Evolutionary conservation across 2,329 filamentous ascomycete species (phyloP), one percentile per base, ranked within the genome.

Genomic region (Fusarium hostae): DNA sequence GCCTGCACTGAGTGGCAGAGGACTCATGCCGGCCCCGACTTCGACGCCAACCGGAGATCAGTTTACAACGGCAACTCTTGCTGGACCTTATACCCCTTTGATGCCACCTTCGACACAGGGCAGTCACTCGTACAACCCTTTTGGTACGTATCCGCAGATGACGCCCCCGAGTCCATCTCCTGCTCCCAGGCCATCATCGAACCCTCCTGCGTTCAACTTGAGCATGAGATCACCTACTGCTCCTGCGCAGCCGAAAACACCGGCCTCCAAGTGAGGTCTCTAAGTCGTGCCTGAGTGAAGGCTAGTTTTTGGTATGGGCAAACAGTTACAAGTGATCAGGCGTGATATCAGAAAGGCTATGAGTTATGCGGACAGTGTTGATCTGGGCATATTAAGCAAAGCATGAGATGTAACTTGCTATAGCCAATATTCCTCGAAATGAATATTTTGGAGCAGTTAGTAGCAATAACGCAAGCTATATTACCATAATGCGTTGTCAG

Each of bases 121-220:
- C 6, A 39, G 12, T 20, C 35, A 30, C 6, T 45, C 28, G 9
- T 48, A 48, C 9, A 44, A 26, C 11, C 47, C 34, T 26, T 68
- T 64, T 15, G 20, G 28, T 15, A 26, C 11, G 1, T 28, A 51
- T 43, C 41, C 62, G 6, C 50, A 69, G 4, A 59, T 58, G 37
- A 75, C 73, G 4, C 73, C 73, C 8, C 71, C 73, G 5, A 75
- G 59, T 5, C 73, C 73, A n/a, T 75, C 73, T 28, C 73, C 73
- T 2, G 71, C 71, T 9, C 73, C 73, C 2, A 67, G 73, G 35
- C 50, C 24, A 5, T 30, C 60, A 9, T 32, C 35, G 9, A 52
- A 64, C 15, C 55, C 65, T 11, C 45, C 24, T 13, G 30, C 54
- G 3, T 39, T 55, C 37, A 54, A 59, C 20, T 35, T 32, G 6